Percentiles rank a stretch among this genome's conserved stretches.
Conservation (phyloP, 2,329 filamentous ascomycete genomes). For the Bimuria novae-zelandiae region DNA sequence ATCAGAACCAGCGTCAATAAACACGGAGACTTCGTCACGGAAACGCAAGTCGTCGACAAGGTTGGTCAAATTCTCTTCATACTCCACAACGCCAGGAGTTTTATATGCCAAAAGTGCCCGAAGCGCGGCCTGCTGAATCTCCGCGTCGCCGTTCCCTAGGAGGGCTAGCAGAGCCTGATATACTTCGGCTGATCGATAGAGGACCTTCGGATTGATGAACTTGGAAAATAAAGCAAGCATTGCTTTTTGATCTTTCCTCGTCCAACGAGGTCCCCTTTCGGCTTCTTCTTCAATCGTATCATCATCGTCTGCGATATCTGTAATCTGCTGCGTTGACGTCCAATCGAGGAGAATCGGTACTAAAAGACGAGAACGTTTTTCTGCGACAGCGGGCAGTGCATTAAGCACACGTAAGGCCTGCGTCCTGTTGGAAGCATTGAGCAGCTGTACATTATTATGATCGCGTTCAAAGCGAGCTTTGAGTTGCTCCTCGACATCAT, state of each 20-base stretch:
- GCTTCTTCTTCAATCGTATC: slow-evolving; percentile 16
- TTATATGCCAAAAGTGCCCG: slow-evolving; percentile 92
- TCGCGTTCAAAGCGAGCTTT: slow-evolving; percentile 66
- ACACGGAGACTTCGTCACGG: slow-evolving; percentile 88
- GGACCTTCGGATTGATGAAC: slow-evolving; percentile 82
- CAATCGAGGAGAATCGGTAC: slow-evolving; percentile 86
- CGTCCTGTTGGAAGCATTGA: slow-evolving; percentile 65
- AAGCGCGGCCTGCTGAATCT: slow-evolving; percentile 83
- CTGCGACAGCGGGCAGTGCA: slow-evolving; percentile 74
- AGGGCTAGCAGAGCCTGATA: slow-evolving; percentile 75
- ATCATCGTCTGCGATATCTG: slow-evolving; percentile 18
- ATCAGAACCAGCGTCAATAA: slow-evolving; percentile 72
- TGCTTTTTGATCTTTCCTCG: slow-evolving; percentile 78
- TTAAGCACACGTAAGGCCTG: slow-evolving; percentile 81
- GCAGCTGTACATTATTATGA: slow-evolving; percentile 60
- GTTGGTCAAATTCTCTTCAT: slow-evolving; percentile 84
- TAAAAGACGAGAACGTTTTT: slow-evolving; percentile 81
- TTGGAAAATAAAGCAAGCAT: slow-evolving; percentile 81
- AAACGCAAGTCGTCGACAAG: slow-evolving; percentile 90
- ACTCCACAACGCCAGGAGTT: slow-evolving; percentile 71
- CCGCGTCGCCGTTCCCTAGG: slow-evolving; percentile 84
- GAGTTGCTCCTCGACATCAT: slow-evolving; percentile 57
- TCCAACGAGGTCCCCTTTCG: slow-evolving; percentile 57
- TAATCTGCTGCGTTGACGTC: slow-evolving; percentile 51
- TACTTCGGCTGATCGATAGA: slow-evolving; percentile 78